Base-by-base conservation (phyloP, 164 flowering plant genomes). In the Saururus chinensis region DNA sequence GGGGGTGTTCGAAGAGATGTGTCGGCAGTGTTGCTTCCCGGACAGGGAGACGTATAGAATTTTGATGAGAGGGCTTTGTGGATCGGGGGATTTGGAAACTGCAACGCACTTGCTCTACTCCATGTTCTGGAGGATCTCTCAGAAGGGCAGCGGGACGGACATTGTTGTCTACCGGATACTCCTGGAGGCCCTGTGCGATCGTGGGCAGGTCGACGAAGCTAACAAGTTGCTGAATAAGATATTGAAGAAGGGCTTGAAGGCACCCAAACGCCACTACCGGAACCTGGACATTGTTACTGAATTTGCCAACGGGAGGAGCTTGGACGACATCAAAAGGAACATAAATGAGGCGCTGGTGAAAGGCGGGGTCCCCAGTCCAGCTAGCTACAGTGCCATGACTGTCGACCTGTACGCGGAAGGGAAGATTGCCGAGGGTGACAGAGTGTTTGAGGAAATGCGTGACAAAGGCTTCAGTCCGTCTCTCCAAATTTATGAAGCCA, bases 51-150 rank as follows among this genome's bases (percentile, higher is more conserved):
- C 86, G 22, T 84, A 87, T 66, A 54, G 57, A 59, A 73, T 81
- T 64, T 64, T 88, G 25, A 85, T 86, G 98, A 84, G 58, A 60
- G 96, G 92, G 19, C 78, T 91, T 60, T 86, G 98, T 68, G 64
- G 63, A 16, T 93, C 84, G 53, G 73, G 79, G 55, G 77, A 79
- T 64, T 60, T 84, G 16, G 60, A 82, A 25, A 95, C 85, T 56
- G 98, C 98, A 5, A 79, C 70, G n/a, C 89, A 86, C 76, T 75
- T 91, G 72, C 63, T 88, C 55, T 82, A 85, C 65, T 79, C 86
- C 6, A 88, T 88, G 93, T 84, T 88, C 56, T 81, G 93, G 91
- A 82, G 85, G 70, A 81, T 86, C 49, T 86, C 93, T 22, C 80
- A 73, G 41, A 91, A 86, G 74, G 96, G 96, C 25, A 60, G 86